Percentiles rank a stretch among this genome's conserved stretches.
Evolutionary conservation across 352 stramenopile species (phyloP).

Genomic region (Phytophthora litchii): DNA sequence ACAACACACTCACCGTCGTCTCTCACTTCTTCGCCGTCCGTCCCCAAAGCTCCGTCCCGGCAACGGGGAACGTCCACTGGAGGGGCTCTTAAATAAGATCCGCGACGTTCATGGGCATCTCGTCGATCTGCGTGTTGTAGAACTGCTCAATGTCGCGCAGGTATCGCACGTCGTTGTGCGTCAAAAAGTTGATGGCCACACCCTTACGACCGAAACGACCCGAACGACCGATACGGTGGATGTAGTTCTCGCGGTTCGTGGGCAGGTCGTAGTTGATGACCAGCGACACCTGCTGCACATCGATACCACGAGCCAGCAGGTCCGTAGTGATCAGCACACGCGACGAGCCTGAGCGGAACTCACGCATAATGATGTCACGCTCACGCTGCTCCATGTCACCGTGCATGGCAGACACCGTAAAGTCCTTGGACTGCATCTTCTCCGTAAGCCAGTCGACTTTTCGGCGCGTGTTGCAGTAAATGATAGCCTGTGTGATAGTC

Average conservation of each 20-base stretch:
- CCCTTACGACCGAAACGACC: constrained; percentile 99
- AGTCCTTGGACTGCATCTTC: constrained; percentile 99
- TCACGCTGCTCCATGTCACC: constrained; percentile 99
- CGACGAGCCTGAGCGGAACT: constrained; percentile 99
- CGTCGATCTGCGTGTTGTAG: constrained; percentile 99
- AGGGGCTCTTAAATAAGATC: constrained; percentile 96
- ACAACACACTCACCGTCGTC: constrained; percentile 30
- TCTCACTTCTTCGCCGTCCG: constrained; percentile 40
- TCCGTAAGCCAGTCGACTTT: constrained; percentile 99
- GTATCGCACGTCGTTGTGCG: constrained; percentile 98
- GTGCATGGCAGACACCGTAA: constrained; percentile 99
- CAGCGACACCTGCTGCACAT: constrained; percentile 98
- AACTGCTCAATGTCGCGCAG: constrained; percentile 99
- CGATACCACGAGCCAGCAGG: constrained; percentile 98
- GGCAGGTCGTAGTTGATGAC: constrained; percentile 99
- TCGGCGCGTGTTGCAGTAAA: constrained; percentile 99
- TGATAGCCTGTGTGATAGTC: constrained; percentile 99
- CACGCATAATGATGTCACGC: constrained; percentile 99
- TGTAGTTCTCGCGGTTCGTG: constrained; percentile 99
- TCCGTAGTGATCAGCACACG: constrained; percentile 99
- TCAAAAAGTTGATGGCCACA: constrained; percentile 99
- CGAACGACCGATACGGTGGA: constrained; percentile 99
- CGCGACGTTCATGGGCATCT: constrained; percentile 99
- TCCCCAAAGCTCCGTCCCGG: constrained; percentile 16
- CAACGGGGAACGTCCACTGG: constrained; percentile 28